Base-by-base conservation (phyloP, 495 filamentous ascomycete genomes). In the Neurospora sp. region DNA sequence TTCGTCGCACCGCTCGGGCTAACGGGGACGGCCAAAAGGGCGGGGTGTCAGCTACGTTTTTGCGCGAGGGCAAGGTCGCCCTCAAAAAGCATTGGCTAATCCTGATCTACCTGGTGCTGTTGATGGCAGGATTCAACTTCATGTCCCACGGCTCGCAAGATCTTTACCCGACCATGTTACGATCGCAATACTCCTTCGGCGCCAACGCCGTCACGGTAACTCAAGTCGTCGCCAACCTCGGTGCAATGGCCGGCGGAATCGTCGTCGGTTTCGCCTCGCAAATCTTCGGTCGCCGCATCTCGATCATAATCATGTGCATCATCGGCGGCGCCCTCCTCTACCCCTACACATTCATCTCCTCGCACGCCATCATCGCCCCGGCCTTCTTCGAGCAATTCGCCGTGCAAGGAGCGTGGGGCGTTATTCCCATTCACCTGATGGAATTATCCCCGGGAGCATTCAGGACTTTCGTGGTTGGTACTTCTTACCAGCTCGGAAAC, bases 351-450 rank as follows among this genome's bases (percentile, higher is more conserved):
- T 94, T 93, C 76, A 86, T 90, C n/a, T 79, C 81, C 1, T 81
- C 87, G 10, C 77, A 78, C 0, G 75, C 78, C 5, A 85, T 96
- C 77, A 94, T 94, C 70, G 93, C 93, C 0, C 89, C 91, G 0
- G 93, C 93, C n/a, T 97, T 94, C 82, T 96, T 96, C 79, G 91
- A 95, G 82, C 93, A 96, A 79, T 95, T 97, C 82, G 93, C 91
- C 80, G 92, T 97, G 5, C 92, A 95, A 78, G 92, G 92, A 20
- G 92, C 92, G 2, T 95, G 92, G 92, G 92, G 92, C 40, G 90
- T 93, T 2, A 91, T 94, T 69, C 92, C 92, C 41, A 93, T 94
- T 73, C 92, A 97, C 74, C 84, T 97, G 7, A 96, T 96, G 92
- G 93, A 97, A 77, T 83, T 97, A 3, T 92, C 91, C 0, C 93